These are phyloP conservation scores for Dictyostelium citrinum DNA, from an alignment of 78 protist species.

Conservation along the genomic window DNA sequence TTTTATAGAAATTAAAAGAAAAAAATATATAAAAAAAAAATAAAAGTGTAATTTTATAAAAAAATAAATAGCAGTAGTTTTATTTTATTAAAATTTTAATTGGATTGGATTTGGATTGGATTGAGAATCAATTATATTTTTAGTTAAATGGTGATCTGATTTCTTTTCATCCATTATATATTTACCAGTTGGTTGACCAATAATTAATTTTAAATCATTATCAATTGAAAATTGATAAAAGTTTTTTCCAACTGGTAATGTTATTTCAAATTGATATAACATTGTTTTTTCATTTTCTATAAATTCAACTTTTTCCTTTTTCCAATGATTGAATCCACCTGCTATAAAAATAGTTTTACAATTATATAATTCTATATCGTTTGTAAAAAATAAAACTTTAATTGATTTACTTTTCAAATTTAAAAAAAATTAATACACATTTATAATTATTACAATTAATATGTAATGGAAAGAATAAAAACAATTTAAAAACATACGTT, in stretches of 20 bases:
- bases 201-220: neutral
- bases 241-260: neutral
- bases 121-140: conserved; percentile 2
- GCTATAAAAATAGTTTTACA: neutral
- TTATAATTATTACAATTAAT: neutral
- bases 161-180: neutral
- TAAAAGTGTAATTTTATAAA: neutral
- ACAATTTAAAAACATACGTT: neutral
- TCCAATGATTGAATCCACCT: neutral
- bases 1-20: neutral
- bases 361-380: neutral
- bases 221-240: neutral
- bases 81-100: neutral
- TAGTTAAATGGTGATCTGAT: neutral
- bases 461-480: neutral
- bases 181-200: neutral
- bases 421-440: neutral
- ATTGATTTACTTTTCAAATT: neutral
- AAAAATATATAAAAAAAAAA: neutral
- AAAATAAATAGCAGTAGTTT: neutral
- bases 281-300: neutral
- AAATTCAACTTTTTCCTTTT: neutral
- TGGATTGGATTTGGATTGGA: neutral
- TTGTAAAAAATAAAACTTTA: neutral
- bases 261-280: neutral